A percentile compares a stretch with the other conserved stretches of the same genome.
Evolutionary conservation across 75 land plant species (phyloP).

Genomic region (Pinus tabuliformis): DNA sequence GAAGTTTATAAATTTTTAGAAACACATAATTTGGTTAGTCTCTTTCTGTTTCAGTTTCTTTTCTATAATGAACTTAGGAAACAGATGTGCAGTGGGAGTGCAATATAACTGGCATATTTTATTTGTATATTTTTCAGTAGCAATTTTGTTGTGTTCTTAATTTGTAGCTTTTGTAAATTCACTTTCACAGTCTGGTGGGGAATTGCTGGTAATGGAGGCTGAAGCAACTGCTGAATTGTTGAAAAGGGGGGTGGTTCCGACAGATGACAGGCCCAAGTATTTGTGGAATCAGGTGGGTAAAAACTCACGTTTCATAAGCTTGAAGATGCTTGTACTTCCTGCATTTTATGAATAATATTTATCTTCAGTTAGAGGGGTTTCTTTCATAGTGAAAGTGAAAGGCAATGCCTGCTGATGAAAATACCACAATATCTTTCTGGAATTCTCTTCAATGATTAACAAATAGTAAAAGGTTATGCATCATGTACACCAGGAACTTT

Average conservation of each 20-base stretch:
- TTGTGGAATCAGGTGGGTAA: constrained; percentile 73
- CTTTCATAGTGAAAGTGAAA: not conserved
- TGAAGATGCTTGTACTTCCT: no score
- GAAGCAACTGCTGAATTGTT: constrained; percentile 84
- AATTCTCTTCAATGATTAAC: not conserved
- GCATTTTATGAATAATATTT: not conserved
- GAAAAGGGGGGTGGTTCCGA: constrained; percentile 51
- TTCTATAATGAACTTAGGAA: not conserved
- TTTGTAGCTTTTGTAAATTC: not conserved
- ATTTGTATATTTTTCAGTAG: not conserved
- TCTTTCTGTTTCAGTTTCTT: not conserved
- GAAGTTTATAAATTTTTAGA: no score
- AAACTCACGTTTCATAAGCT: not conserved
- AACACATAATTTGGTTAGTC: not conserved
- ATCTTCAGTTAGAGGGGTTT: no score
- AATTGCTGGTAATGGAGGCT: constrained; percentile 83
- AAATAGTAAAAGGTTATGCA: not conserved
- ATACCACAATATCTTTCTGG: not conserved
- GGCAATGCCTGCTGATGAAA: not conserved
- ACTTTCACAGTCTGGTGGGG: constrained; percentile 54
- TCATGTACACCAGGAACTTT: not conserved
- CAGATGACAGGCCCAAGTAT: constrained; percentile 82
- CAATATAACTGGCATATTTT: not conserved
- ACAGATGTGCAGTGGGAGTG: not conserved
- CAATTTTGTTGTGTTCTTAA: not conserved